Conservation (phyloP, 768 basidiomycete genomes). For the Neoboletus subvelutipes region DNA sequence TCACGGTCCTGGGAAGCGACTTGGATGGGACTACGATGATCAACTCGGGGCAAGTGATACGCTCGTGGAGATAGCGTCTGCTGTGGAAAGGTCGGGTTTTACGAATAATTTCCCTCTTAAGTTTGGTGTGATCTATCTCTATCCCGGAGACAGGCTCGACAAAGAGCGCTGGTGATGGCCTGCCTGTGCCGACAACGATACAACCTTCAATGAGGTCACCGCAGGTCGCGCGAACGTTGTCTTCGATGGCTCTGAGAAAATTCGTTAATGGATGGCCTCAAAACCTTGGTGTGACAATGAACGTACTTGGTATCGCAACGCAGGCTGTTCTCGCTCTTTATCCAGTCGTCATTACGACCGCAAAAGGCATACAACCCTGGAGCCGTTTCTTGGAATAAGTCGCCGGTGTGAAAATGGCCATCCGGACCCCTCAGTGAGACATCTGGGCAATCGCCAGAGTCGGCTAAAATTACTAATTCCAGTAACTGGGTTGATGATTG, state of each 20-base stretch:
- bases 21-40: slow-evolving; percentile 63
- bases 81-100: slow-evolving; percentile 73
- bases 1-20: slow-evolving; percentile 74
- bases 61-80: slow-evolving; percentile 76
- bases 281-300: background rate
- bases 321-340: slow-evolving; percentile 76
- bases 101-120: slow-evolving; percentile 71
- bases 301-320: slow-evolving; percentile 73
- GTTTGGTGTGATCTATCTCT: slow-evolving; percentile 54
- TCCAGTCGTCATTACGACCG: slow-evolving; percentile 83
- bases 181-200: slow-evolving; percentile 73
- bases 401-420: slow-evolving; percentile 78
- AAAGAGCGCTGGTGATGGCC: slow-evolving; percentile 75
- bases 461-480: slow-evolving; percentile 68
- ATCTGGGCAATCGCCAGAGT: slow-evolving; percentile 71
- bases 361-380: slow-evolving; percentile 62
- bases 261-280: slow-evolving; percentile 8
- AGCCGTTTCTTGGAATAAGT: slow-evolving; percentile 67
- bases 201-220: slow-evolving; percentile 66
- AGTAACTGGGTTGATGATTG: slow-evolving; percentile 55
- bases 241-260: slow-evolving; percentile 62
- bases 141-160: slow-evolving; percentile 59
- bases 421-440: slow-evolving; percentile 54
- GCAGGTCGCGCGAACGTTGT: slow-evolving; percentile 68
- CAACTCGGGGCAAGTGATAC: slow-evolving; percentile 62